Base-by-base conservation (phyloP, 1,139 yeast species). In the Yamadazyma epiphylla region DNA sequence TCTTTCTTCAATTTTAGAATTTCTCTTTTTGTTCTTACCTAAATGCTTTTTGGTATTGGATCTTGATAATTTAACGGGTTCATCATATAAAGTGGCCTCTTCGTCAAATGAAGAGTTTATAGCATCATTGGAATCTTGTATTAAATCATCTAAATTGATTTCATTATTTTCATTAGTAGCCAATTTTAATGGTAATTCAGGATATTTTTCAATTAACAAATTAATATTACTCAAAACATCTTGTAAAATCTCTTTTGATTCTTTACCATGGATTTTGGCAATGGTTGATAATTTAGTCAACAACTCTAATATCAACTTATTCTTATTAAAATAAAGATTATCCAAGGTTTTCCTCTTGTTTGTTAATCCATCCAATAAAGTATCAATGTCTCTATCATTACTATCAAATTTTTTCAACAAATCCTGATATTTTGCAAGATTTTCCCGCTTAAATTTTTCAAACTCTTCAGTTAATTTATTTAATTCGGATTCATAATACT, bases 251-350 rank as follows among this genome's bases (percentile, higher is more conserved):
- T 48, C 35, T 46, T 65, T 58, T 30, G 65, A 52, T 39, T 72
- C 70, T 51, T 64, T 63, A 31, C 79, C 79, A 43, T 74, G 79
- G 19, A 57, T 44, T 38, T 61, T 68, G 3, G 78, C 61, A 10
- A 71, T 63, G 21, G 53, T 49, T 1, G 77, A 74, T 33, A 76
- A 58, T 27, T 58, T 53, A 5, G 63, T 44, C 36, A 76, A 57
- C 19, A 73, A 62, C 10, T 65, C 69, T 30, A 68, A 57, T 4
- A 73, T 57, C n/a, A 64, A 53, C 31, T 59, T 62, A 48, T 72
- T 74, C 50, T 70, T 72, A 39, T 60, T 64, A 29, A 58, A 62
- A 41, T 74, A 73, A 32, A 72, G 51, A 36, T 55, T 59, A 40
- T 66, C 73, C 63, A 68, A 61, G 16, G 67, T 49, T 30, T 59